phyloP scores from a whole-genome alignment of 768 basidiomycete species.

The Tricholoma bakamatsutake region DNA sequence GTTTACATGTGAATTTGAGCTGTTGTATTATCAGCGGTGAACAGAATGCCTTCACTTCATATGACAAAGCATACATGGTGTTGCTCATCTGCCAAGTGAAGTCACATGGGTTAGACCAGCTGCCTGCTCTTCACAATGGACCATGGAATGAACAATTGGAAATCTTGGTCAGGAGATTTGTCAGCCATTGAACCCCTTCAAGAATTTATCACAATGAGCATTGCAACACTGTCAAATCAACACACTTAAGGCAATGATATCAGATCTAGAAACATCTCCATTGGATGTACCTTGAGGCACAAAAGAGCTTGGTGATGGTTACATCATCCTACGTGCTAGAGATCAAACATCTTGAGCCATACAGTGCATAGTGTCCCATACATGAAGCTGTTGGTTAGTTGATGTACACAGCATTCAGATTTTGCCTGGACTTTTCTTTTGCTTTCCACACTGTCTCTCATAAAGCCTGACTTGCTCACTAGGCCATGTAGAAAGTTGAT shows the following conservation, averaged over 20 bases:
- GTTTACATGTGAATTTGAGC: constrained; percentile 29
- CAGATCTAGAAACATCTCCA: not conserved
- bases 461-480: too few relatives aligned
- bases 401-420: too few relatives aligned
- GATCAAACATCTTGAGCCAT: too few relatives aligned
- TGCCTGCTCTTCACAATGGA: constrained; percentile 18
- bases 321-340: not conserved
- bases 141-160: constrained; percentile 28
- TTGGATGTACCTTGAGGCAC: not conserved
- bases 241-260: not conserved
- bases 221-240: not conserved
- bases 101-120: constrained; percentile 16
- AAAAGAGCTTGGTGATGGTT: not conserved
- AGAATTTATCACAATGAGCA: constrained; percentile 17
- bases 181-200: constrained; percentile 22
- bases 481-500: too few relatives aligned
- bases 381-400: too few relatives aligned
- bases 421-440: too few relatives aligned
- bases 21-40: constrained; percentile 25
- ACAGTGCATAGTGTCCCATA: too few relatives aligned
- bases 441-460: too few relatives aligned
- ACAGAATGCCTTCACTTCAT: constrained; percentile 26
- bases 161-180: constrained; percentile 22
- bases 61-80: constrained; percentile 25
- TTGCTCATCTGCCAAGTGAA: constrained; percentile 24